phyloP scores from a whole-genome alignment of 2,329 filamentous ascomycete species.

The Aspergillus pseudoterreus region DNA sequence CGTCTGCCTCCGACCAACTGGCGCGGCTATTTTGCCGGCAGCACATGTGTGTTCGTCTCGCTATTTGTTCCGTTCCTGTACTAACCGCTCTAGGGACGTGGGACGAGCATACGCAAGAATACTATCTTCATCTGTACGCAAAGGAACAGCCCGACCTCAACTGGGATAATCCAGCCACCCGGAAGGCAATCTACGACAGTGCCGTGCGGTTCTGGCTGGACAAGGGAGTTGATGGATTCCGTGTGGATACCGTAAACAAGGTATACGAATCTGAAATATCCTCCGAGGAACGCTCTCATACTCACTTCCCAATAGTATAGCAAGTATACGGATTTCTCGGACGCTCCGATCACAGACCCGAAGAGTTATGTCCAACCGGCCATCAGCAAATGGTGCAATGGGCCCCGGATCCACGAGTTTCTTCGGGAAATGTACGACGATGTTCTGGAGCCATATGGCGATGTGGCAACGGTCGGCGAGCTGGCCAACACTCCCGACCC shows the following conservation, averaged over 20 bases:
- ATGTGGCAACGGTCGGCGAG: slow-evolving; percentile 67
- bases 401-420: slow-evolving; percentile 66
- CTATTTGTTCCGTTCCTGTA: not conserved
- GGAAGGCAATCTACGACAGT: slow-evolving; percentile 63
- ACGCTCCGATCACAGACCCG: slow-evolving; percentile 54
- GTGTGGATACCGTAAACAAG: slow-evolving; percentile 66
- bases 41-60: slow-evolving; percentile 44
- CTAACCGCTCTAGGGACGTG: slow-evolving; percentile 46
- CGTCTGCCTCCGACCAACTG: slow-evolving; percentile 69
- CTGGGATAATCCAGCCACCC: slow-evolving; percentile 65
- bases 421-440: slow-evolving; percentile 62
- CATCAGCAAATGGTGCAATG: slow-evolving; percentile 60
- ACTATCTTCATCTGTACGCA: slow-evolving; percentile 70
- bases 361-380: slow-evolving; percentile 50
- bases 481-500: slow-evolving; percentile 61
- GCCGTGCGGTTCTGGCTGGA: slow-evolving; percentile 72
- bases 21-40: slow-evolving; percentile 59
- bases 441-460: slow-evolving; percentile 53
- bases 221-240: slow-evolving; percentile 65
- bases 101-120: slow-evolving; percentile 65
- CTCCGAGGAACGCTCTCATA: not conserved
- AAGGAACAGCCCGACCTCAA: slow-evolving; percentile 73
- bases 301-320: slow-evolving; percentile 41
- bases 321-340: slow-evolving; percentile 44
- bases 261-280: not conserved